A percentile compares a stretch with the other conserved stretches of the same genome.
phyloP scores from a whole-genome alignment of 2,329 filamentous ascomycete genomes.

The Leptographium galeiforme region DNA sequence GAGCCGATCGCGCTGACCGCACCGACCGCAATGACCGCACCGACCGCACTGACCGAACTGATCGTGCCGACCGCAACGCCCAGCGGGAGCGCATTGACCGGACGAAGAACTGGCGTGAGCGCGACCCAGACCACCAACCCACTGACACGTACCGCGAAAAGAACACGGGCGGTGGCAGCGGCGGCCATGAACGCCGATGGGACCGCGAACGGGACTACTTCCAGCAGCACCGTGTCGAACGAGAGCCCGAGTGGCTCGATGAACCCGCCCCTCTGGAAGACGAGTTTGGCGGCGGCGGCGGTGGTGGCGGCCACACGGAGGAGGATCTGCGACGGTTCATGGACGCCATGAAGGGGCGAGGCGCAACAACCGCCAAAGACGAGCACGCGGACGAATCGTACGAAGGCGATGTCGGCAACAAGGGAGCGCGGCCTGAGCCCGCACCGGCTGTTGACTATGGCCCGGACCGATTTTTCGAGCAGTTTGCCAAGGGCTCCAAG shows the following conservation, averaged over 20 bases:
- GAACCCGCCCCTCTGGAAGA: constrained; percentile 19
- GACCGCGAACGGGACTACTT: constrained; percentile 30
- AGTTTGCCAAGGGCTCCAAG: constrained; percentile 23
- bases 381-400: constrained; percentile 15
- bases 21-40: constrained; percentile 37
- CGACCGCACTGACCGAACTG: constrained; percentile 26
- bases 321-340: constrained; percentile 95
- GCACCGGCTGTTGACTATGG: constrained; percentile 52
- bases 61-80: constrained; percentile 20
- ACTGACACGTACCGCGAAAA: constrained; percentile 24
- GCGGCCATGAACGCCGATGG: constrained; percentile 35
- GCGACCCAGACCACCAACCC: constrained; percentile 26
- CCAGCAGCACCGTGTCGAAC: constrained; percentile 39
- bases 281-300: not conserved
- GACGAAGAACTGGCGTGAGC: constrained; percentile 48
- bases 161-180: constrained; percentile 26
- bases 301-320: constrained; percentile 59
- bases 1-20: constrained; percentile 17
- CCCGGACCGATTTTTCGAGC: constrained; percentile 63
- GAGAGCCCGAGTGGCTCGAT: constrained; percentile 87
- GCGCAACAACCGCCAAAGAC: constrained; percentile 16
- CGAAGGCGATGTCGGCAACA: constrained; percentile 33
- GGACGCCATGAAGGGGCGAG: constrained; percentile 67
- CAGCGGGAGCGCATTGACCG: constrained; percentile 42
- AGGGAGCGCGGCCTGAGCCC: constrained; percentile 38